Evolutionary conservation across 768 basidiomycete species (phyloP).

Genomic region (Tulasnella sp.): DNA sequence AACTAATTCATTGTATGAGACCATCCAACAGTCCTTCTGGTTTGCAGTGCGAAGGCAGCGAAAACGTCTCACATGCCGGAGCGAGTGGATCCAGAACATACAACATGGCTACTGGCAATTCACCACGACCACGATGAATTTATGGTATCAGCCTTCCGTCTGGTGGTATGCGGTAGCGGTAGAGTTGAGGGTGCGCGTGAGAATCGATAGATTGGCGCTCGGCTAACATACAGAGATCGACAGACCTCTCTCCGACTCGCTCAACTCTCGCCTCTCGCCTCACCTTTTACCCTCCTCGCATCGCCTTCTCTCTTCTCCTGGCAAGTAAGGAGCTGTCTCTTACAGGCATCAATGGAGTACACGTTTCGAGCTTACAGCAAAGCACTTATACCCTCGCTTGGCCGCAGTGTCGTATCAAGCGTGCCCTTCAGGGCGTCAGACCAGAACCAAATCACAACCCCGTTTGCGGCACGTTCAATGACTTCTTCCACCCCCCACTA

Average conservation of each 20-base stretch:
- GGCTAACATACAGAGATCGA: neutral
- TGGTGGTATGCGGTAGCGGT: neutral
- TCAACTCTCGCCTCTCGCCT: neutral
- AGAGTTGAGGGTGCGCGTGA: neutral
- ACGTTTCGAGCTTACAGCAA: neutral
- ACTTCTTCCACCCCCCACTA: neutral
- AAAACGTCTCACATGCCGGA: too few species aligned
- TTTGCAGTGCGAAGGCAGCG: too few species aligned
- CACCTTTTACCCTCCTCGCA: neutral
- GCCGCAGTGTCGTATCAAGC: neutral
- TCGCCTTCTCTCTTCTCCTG: slow-evolving; percentile 39
- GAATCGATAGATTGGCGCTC: neutral
- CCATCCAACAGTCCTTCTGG: too few species aligned
- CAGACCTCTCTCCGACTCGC: neutral
- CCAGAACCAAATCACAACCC: neutral
- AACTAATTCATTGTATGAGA: too few species aligned
- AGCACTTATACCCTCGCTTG: neutral
- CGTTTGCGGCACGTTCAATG: neutral
- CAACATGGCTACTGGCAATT: too few species aligned
- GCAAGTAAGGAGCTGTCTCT: neutral
- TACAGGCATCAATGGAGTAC: neutral
- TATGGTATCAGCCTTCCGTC: neutral
- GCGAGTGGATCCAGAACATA: too few species aligned
- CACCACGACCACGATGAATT: slow-evolving; percentile 31
- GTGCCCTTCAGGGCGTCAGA: too few species aligned